A percentile compares a stretch with the other conserved stretches of the same genome.
Evolutionary conservation across 129 eudicot species (phyloP).

Genomic region (Logfia minima): DNA sequence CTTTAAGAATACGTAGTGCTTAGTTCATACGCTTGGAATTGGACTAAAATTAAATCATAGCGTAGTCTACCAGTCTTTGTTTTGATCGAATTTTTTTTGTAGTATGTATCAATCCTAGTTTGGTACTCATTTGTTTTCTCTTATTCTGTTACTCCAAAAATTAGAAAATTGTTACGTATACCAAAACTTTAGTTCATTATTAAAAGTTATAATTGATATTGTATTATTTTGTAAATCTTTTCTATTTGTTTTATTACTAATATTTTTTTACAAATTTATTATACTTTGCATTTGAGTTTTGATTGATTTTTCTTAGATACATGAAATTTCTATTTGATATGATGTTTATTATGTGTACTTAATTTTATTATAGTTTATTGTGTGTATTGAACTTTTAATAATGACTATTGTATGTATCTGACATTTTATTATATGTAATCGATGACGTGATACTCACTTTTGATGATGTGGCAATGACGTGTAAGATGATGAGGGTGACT

Average conservation of each 20-base stretch:
- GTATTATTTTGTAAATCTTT: neutral
- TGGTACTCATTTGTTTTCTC: neutral
- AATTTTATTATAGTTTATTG: no score
- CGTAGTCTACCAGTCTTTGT: neutral
- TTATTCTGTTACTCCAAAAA: no score
- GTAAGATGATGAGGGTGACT: no score
- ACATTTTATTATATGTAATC: no score
- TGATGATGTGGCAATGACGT: no score
- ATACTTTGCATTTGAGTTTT: neutral
- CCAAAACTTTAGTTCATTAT: no score
- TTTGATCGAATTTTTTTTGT: neutral
- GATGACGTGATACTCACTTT: no score
- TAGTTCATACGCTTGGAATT: conserved; percentile 21
- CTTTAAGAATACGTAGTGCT: neutral
- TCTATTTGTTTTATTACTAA: neutral
- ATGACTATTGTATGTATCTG: no score
- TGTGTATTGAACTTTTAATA: no score
- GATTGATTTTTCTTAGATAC: neutral
- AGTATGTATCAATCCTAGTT: neutral
- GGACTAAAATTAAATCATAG: conserved; percentile 7
- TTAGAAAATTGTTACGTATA: neutral
- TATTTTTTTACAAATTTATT: no score
- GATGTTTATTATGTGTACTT: no score
- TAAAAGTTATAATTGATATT: neutral
- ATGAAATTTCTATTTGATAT: no score